Conservation (phyloP, 768 basidiomycete genomes). For the Chiua virens region DNA sequence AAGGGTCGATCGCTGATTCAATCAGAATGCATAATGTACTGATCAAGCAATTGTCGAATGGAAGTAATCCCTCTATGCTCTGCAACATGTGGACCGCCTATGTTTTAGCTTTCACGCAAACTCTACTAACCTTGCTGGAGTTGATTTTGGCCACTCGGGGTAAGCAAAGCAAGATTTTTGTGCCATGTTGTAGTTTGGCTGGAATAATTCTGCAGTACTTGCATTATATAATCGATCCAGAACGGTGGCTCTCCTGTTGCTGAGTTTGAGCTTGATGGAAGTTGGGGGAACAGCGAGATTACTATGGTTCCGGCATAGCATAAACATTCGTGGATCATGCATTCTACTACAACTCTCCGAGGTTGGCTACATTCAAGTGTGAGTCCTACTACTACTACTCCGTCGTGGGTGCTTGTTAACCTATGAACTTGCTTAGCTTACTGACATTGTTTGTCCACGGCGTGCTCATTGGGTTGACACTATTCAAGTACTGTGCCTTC, state of each 20-base stretch:
- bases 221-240: conserved; percentile 21
- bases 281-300: background rate
- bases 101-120: background rate
- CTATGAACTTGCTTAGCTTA: conserved; percentile 3
- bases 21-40: conserved; percentile 16
- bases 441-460: conserved; percentile 15
- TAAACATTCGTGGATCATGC: conserved; percentile 3
- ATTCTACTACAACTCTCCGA: background rate
- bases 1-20: background rate
- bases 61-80: conserved; percentile 5
- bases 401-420: background rate
- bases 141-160: conserved; percentile 17
- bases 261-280: conserved; percentile 4
- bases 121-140: conserved; percentile 10
- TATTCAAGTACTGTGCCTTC: conserved; percentile 18
- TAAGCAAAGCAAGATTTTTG: background rate
- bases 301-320: background rate
- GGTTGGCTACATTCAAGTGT: conserved; percentile 5
- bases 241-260: conserved; percentile 7
- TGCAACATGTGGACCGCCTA: conserved; percentile 16
- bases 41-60: conserved; percentile 7
- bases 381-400: background rate
- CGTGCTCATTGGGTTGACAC: conserved; percentile 13
- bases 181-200: background rate
- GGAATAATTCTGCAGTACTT: conserved; percentile 10